Evolutionary conservation across 164 flowering plant genomes (phyloP).

Genomic region (Vitis cinerea): DNA sequence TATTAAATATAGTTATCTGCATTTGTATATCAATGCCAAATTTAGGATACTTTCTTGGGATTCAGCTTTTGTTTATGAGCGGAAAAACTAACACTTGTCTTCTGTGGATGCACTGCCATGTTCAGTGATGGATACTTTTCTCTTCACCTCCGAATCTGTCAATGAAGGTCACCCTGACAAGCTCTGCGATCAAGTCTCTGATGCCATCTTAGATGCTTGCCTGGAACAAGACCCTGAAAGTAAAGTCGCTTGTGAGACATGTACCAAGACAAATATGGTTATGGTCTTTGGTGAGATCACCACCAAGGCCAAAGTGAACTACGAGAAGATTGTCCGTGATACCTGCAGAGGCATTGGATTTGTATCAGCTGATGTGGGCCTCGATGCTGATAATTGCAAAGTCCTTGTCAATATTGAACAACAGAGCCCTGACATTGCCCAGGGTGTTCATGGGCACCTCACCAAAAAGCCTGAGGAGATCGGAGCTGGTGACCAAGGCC

Average conservation of each 20-base stretch:
- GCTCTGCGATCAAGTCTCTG: conserved; percentile 34
- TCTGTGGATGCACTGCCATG: too few species aligned
- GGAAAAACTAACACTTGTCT: too few species aligned
- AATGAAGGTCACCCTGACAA: conserved; percentile 41
- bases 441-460: conserved; percentile 34
- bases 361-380: conserved; percentile 26
- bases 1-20: too few species aligned
- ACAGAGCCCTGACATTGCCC: conserved; percentile 35
- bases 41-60: too few species aligned
- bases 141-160: conserved; percentile 38
- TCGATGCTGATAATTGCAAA: conserved; percentile 37
- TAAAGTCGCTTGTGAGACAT: conserved; percentile 33
- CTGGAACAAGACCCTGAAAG: conserved; percentile 31
- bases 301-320: conserved; percentile 26
- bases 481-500: conserved; percentile 43
- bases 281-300: conserved; percentile 22
- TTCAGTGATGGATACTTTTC: conserved; percentile 16
- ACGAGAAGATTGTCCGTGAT: conserved; percentile 34
- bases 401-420: conserved; percentile 29
- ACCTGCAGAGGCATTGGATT: conserved; percentile 35
- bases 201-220: conserved; percentile 32
- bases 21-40: too few species aligned
- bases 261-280: conserved; percentile 30
- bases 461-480: conserved; percentile 35
- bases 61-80: too few species aligned